Evolutionary conservation across 73 alveolate genomes (phyloP).

Genomic region (Symbiodinium pilosum): DNA sequence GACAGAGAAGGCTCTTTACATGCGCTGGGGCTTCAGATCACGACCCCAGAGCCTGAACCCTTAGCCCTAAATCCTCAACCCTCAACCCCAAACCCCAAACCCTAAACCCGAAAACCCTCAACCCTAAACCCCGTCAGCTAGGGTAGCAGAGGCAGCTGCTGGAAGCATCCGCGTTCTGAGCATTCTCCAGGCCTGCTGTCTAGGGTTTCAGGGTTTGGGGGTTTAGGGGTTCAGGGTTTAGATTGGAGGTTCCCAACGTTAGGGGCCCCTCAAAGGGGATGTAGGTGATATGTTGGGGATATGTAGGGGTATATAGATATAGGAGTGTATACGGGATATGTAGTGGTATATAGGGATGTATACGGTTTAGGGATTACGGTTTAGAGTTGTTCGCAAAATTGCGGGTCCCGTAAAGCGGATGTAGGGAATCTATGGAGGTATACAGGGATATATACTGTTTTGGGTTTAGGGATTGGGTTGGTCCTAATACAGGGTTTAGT

Average conservation of each 20-base stretch:
- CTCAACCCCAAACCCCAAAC: no score
- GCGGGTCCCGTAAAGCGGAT: not conserved
- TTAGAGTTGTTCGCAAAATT: not conserved
- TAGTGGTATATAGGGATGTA: no score
- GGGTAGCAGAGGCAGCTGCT: not conserved
- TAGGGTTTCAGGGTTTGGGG: not conserved
- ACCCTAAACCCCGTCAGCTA: not conserved
- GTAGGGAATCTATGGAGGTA: not conserved
- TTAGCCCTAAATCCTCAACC: no score
- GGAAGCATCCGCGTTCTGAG: slow-evolving; percentile 57
- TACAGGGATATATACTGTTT: not conserved
- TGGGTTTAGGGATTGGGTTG: not conserved
- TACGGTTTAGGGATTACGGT: not conserved
- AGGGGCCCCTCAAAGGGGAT: no score
- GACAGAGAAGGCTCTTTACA: no score
- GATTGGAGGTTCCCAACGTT: not conserved
- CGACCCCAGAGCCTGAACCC: no score
- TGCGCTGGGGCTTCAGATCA: no score
- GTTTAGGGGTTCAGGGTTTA: no score
- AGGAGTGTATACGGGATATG: no score
- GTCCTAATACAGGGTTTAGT: no score
- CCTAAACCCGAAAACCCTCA: not conserved
- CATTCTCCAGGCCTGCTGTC: not conserved
- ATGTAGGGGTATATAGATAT: no score
- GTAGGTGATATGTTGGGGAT: no score